Percentiles rank a stretch among this genome's conserved stretches.
Evolutionary conservation across 1,139 yeast species (phyloP).

Genomic region (Suhomyces maxii): DNA sequence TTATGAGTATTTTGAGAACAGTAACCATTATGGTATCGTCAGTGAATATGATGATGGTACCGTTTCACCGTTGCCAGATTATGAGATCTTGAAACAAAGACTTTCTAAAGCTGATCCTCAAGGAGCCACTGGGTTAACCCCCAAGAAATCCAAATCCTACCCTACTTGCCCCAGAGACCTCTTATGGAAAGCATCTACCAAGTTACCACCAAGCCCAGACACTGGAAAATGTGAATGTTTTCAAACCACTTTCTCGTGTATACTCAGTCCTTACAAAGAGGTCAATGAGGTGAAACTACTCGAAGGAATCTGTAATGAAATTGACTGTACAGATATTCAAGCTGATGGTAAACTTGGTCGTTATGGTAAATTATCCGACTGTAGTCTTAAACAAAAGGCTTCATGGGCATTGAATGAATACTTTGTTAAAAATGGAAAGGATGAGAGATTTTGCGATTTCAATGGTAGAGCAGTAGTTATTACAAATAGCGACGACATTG

Average conservation of each 20-base stretch:
- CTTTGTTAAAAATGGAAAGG: constrained; percentile 33
- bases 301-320: constrained; percentile 47
- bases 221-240: constrained; percentile 56
- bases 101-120: constrained; percentile 34
- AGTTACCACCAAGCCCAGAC: constrained; percentile 58
- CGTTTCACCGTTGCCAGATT: constrained; percentile 46
- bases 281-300: constrained; percentile 37
- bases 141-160: constrained; percentile 5
- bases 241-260: constrained; percentile 51
- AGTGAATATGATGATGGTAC: constrained; percentile 25
- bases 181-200: constrained; percentile 44
- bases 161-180: constrained; percentile 26
- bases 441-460: constrained; percentile 34
- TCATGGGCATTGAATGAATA: constrained; percentile 54
- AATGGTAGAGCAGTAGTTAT: constrained; percentile 39
- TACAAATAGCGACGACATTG: constrained; percentile 22
- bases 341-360: constrained; percentile 50
- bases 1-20: constrained; percentile 40
- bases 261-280: constrained; percentile 35
- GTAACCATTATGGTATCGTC: constrained; percentile 38
- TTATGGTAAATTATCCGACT: constrained; percentile 62
- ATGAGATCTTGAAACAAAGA: constrained; percentile 33
- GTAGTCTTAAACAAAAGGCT: constrained; percentile 50
- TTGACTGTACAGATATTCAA: constrained; percentile 52
- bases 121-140: constrained; percentile 13